Conservation (phyloP, 345 rosid species). For the Linum usitatissimum region DNA sequence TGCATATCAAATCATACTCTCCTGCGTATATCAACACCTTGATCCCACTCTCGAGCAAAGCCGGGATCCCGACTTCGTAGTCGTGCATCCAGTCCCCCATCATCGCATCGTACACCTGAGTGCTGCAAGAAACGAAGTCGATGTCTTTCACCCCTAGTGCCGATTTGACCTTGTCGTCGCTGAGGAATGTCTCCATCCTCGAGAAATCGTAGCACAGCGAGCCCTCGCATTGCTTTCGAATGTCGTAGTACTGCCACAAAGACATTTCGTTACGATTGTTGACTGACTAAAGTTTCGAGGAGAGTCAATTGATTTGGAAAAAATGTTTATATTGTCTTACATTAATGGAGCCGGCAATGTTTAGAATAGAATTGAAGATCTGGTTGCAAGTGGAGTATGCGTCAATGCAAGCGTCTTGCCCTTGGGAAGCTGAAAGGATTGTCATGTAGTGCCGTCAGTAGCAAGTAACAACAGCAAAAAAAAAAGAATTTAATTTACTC, state of each 20-base stretch:
- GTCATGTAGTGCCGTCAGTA: not conserved
- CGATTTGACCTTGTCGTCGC: not conserved
- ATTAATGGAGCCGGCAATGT: not conserved
- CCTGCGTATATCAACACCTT: constrained; percentile 66
- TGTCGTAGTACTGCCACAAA: constrained; percentile 5
- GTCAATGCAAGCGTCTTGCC: not conserved
- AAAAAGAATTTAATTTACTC: no score
- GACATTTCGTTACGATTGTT: not conserved
- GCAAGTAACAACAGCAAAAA: not conserved
- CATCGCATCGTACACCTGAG: not conserved
- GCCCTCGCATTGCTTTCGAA: not conserved
- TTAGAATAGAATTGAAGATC: not conserved
- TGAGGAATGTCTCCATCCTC: not conserved
- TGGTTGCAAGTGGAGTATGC: not conserved
- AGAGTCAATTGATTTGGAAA: not conserved
- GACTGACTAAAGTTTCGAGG: not conserved
- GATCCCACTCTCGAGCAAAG: constrained; percentile 34
- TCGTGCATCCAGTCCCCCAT: not conserved
- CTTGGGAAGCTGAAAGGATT: constrained; percentile 20
- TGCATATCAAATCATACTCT: constrained; percentile 70
- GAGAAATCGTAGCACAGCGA: not conserved
- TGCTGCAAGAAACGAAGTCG: not conserved
- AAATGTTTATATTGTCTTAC: not conserved
- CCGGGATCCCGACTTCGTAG: not conserved
- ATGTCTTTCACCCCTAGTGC: not conserved